phyloP scores from a whole-genome alignment of 2,329 filamentous ascomycete species.

The Penicillium sp. region DNA sequence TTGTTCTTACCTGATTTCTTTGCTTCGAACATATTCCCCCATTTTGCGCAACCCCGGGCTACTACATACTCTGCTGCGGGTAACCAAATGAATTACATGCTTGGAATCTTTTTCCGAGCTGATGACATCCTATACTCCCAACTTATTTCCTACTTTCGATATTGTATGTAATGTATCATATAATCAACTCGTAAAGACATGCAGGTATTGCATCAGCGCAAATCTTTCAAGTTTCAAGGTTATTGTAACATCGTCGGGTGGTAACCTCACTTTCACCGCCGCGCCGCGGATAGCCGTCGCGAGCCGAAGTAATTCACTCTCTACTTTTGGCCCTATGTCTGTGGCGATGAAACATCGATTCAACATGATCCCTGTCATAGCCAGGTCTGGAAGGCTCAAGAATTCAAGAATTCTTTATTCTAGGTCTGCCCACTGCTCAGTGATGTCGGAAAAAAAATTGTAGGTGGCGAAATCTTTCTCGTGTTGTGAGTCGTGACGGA shows the following conservation, averaged over 20 bases:
- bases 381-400: too few species aligned
- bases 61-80: conserved; percentile 2
- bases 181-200: not conserved
- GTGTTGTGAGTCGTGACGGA: too few species aligned
- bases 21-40: conserved; percentile 12
- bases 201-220: not conserved
- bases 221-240: too few species aligned
- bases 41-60: conserved; percentile 1
- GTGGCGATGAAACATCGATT: too few species aligned
- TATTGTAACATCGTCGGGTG: not conserved
- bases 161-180: not conserved
- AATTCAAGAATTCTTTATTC: too few species aligned
- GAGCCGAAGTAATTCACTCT: too few species aligned
- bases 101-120: not conserved
- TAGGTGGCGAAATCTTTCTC: too few species aligned
- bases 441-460: too few species aligned
- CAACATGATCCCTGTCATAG: too few species aligned
- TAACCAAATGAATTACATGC: conserved; percentile 6
- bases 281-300: too few species aligned
- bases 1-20: not conserved
- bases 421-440: too few species aligned
- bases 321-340: too few species aligned
- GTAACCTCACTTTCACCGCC: not conserved
- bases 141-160: not conserved
- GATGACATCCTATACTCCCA: not conserved